A percentile compares a stretch with the other conserved stretches of the same genome.
These are phyloP conservation scores for Geopyxis carbonaria DNA, from an alignment of 495 filamentous ascomycete genomes.

Conservation along the genomic window DNA sequence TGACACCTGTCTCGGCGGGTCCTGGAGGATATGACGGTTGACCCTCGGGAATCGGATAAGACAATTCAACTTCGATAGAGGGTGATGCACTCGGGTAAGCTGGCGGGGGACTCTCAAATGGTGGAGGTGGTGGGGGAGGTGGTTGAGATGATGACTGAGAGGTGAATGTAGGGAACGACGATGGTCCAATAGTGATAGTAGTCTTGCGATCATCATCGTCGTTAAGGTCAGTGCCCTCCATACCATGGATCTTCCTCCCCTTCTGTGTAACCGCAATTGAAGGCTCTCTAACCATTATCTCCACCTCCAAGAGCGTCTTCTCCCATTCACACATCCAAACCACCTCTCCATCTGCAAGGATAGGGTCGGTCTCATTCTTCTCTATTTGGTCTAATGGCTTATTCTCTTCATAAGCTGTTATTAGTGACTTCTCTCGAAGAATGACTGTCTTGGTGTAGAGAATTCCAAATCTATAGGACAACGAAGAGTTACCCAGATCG, in stretches of 20 bases:
- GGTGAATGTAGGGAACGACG: constrained; percentile 1
- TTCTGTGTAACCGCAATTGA: constrained; percentile 4
- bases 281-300: constrained; percentile 10
- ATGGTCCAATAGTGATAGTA: constrained; percentile 1
- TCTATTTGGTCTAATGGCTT: too few relatives aligned
- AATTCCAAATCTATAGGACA: constrained; percentile 16
- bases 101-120: background rate
- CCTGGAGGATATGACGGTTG: background rate
- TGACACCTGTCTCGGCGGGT: background rate
- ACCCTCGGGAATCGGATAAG: background rate
- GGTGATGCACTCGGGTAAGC: too few relatives aligned
- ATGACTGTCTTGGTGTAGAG: constrained; percentile 20
- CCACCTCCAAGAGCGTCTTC: constrained; percentile 20
- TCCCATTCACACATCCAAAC: constrained; percentile 24
- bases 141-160: background rate
- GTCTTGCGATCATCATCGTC: background rate
- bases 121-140: background rate
- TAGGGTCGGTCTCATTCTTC: background rate
- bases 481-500: background rate
- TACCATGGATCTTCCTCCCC: background rate
- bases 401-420: constrained; percentile 6
- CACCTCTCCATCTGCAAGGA: constrained; percentile 12
- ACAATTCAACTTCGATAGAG: too few relatives aligned
- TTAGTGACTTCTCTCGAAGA: constrained; percentile 10
- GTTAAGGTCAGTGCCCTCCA: background rate